Evolutionary conservation across 2,329 filamentous ascomycete genomes (phyloP).

Genomic region (Exophiala xenobiotica): DNA sequence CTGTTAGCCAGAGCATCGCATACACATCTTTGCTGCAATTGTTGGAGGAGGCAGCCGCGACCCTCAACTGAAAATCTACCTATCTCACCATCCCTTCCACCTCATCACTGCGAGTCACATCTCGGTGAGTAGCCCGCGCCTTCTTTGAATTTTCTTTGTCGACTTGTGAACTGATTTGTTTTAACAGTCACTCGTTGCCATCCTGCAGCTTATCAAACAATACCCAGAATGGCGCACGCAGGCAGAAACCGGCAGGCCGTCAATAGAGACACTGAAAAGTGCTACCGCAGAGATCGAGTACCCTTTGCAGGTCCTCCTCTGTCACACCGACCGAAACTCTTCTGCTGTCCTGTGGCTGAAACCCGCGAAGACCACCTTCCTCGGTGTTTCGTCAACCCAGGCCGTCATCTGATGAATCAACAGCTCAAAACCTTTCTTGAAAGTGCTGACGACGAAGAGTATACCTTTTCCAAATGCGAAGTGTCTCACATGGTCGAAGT

Average conservation of each 20-base stretch:
- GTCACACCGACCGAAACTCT: conserved; percentile 12
- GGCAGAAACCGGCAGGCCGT: not conserved
- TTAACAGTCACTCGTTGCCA: too few species aligned
- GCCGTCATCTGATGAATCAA: conserved; percentile 24
- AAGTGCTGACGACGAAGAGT: conserved; percentile 19
- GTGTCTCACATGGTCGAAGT: conserved; percentile 27
- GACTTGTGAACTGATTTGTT: not conserved
- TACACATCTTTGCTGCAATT: too few species aligned
- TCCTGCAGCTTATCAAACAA: too few species aligned
- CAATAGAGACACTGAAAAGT: conserved; percentile 1
- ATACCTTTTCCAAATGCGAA: conserved; percentile 19
- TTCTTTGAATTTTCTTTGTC: not conserved
- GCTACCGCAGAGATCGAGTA: not conserved
- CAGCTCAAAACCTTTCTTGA: conserved; percentile 26
- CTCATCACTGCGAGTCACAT: too few species aligned
- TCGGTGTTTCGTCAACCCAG: conserved; percentile 25
- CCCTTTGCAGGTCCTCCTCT: conserved; percentile 20
- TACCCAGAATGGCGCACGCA: conserved; percentile 2
- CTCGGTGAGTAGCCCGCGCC: too few species aligned
- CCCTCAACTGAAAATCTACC: too few species aligned
- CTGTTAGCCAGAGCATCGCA: too few species aligned
- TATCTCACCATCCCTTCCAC: not conserved
- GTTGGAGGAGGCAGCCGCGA: too few species aligned
- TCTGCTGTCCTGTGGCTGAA: conserved; percentile 25
- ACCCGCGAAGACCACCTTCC: conserved; percentile 18